These are phyloP conservation scores for Floccularia luteovirens DNA, from an alignment of 768 basidiomycete species.

Conservation along the genomic window DNA sequence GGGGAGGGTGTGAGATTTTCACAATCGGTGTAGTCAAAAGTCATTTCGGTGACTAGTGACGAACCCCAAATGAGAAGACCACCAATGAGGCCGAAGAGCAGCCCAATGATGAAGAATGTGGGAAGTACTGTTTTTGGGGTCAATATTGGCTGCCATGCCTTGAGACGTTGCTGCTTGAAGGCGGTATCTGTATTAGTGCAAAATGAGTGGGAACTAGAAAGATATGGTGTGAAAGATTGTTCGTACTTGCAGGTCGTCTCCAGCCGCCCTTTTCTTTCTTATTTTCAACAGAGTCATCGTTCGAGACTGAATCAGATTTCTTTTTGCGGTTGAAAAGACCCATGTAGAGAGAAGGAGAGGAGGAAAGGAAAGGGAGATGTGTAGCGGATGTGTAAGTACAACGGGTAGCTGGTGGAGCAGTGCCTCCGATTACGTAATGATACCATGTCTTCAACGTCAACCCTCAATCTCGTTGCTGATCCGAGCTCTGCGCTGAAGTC, in stretches of 20 bases:
- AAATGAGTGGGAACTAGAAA: slow-evolving; percentile 12
- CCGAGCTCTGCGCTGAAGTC: background rate
- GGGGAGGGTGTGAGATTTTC: slow-evolving; percentile 50
- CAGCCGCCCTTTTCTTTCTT: slow-evolving; percentile 85
- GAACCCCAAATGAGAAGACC: slow-evolving; percentile 90
- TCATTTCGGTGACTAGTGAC: slow-evolving; percentile 81
- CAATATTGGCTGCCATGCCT: slow-evolving; percentile 99
- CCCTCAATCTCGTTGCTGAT: background rate
- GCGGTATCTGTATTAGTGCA: slow-evolving; percentile 67
- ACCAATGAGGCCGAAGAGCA: slow-evolving; percentile 95
- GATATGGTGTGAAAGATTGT: slow-evolving; percentile 3
- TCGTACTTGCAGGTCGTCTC: slow-evolving; percentile 79
- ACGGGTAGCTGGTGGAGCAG: background rate
- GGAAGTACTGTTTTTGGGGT: slow-evolving; percentile 97
- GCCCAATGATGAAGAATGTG: slow-evolving; percentile 89
- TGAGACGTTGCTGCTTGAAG: slow-evolving; percentile 98
- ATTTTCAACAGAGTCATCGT: slow-evolving; percentile 35
- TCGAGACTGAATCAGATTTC: slow-evolving; percentile 25
- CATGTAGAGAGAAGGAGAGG: slow-evolving; percentile 25
- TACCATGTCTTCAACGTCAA: background rate
- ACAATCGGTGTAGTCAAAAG: slow-evolving; percentile 93
- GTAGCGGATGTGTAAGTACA: background rate
- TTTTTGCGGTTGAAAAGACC: slow-evolving; percentile 54
- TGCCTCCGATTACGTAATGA: background rate
- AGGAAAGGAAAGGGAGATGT: background rate